A percentile compares a stretch with the other conserved stretches of the same genome.
Evolutionary conservation across 2,329 filamentous ascomycete genomes (phyloP).

Genomic region (Talaromyces islandicus): DNA sequence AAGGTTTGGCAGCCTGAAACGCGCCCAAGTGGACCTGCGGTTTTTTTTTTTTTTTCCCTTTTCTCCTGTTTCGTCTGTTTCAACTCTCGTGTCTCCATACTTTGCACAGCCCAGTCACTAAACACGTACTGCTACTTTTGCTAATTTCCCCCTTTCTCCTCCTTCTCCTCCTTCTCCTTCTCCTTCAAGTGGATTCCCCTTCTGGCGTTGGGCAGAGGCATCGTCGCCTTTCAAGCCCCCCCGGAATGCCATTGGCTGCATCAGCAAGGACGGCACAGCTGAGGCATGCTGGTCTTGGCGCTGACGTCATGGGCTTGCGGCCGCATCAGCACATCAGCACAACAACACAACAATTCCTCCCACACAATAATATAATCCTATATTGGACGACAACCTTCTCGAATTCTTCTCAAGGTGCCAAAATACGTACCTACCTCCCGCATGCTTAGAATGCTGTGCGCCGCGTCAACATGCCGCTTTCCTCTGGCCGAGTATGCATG

Average conservation of each 20-base stretch:
- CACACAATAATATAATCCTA: too few species aligned
- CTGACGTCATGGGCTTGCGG: not conserved
- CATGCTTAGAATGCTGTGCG: not conserved
- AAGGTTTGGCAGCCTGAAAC: not conserved
- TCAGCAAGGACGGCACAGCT: not conserved
- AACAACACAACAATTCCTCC: too few species aligned
- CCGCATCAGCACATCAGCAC: not conserved
- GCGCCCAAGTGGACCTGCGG: not conserved
- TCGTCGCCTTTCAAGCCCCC: not conserved
- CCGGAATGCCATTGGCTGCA: not conserved
- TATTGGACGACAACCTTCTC: too few species aligned
- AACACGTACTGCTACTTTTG: too few species aligned
- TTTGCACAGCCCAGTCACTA: not conserved
- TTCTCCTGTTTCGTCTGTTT: not conserved
- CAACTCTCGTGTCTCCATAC: too few species aligned
- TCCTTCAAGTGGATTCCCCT: too few species aligned
- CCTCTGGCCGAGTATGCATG: not conserved
- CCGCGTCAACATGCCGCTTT: not conserved
- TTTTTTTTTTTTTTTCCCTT: not conserved
- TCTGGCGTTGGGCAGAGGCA: not conserved
- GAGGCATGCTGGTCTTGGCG: not conserved
- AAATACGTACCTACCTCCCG: not conserved
- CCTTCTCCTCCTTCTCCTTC: not conserved
- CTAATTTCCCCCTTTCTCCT: not conserved
- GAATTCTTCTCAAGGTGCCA: not conserved